Evolutionary conservation across 495 filamentous ascomycete species (phyloP), one percentile per base, ranked within the genome.

Genomic region (Copromyces sp.): DNA sequence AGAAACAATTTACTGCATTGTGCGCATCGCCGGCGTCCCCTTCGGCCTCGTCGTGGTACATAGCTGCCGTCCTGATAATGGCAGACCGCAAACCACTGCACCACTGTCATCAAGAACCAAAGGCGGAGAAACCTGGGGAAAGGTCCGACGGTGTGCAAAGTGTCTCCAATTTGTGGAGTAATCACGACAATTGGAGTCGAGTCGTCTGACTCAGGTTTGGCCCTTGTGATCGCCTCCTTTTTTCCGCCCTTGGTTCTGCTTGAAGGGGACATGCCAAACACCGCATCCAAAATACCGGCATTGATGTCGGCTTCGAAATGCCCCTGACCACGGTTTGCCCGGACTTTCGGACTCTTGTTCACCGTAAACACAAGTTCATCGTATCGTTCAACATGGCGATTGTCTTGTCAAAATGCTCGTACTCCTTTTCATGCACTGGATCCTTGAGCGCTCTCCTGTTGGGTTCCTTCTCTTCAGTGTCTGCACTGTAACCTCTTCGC

Each of bases 351-450:
- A 77, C 72, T 73, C 73, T 78, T 70, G 53, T 69, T 87, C 82
- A 91, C 79, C 86, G 85, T 71, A 94, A 80, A 81, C 91, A 93
- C 68, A 90, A 86, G 17, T 87, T 86, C 84, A 93, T 85, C 53
- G 86, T 89, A 68, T 92, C 87, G 78, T 94, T 94, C 45, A 94
- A 81, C 83, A 92, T 91, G 71, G 86, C 84, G 37, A 94, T 71
- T 4, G 90, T 93, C 81, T 86, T 84, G 65, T 90, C 86, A 74
- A 90, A 91, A 73, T 92, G 89, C 39, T 84, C 78, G 73, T 81
- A 87, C 44, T 82, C 81, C 17, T 77, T 78, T 14, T 71, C 72
- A 39, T 70, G 17, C 17, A 72, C 47, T 7, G 68, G 39, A 69
- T 73, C 71, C 20, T 44, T 32, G 12, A 32, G 53, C 32, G 29